These are phyloP conservation scores for Rhododendron ferrugineum DNA, from an alignment of 148 eudicot species.

Conservation along the genomic window DNA sequence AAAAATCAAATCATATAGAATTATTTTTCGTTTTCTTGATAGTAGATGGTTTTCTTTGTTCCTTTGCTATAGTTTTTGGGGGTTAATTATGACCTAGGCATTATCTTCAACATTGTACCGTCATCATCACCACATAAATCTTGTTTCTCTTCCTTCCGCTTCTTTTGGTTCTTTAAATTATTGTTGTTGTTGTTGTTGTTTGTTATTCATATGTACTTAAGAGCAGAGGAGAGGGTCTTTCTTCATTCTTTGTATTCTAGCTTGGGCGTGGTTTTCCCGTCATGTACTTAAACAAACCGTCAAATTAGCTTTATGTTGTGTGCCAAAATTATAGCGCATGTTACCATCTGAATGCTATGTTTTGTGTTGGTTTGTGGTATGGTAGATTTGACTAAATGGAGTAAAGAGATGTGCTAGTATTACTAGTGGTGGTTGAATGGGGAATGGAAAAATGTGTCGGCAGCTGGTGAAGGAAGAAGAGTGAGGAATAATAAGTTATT, in stretches of 20 bases:
- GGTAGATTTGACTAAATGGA: background rate
- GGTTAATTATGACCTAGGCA: background rate
- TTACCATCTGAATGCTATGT: background rate
- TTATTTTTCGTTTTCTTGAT: background rate
- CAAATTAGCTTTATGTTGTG: background rate
- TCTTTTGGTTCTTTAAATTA: background rate
- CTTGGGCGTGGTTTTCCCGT: background rate
- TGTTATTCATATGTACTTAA: background rate
- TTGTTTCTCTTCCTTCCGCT: constrained; percentile 6
- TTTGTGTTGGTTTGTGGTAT: no score
- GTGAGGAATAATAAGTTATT: background rate
- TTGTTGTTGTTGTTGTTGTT: background rate
- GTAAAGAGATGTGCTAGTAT: background rate
- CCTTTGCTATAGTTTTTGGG: background rate
- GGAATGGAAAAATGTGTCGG: constrained; percentile 7
- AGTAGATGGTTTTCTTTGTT: background rate
- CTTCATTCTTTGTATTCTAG: background rate
- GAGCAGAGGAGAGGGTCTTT: background rate
- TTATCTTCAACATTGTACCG: background rate
- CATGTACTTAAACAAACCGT: constrained; percentile 1
- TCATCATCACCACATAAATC: background rate
- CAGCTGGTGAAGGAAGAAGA: background rate
- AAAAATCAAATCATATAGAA: background rate
- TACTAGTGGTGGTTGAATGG: background rate
- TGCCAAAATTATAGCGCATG: constrained; percentile 4